Conservation (phyloP, 768 basidiomycete species). For the Leccinum subgranulosum region DNA sequence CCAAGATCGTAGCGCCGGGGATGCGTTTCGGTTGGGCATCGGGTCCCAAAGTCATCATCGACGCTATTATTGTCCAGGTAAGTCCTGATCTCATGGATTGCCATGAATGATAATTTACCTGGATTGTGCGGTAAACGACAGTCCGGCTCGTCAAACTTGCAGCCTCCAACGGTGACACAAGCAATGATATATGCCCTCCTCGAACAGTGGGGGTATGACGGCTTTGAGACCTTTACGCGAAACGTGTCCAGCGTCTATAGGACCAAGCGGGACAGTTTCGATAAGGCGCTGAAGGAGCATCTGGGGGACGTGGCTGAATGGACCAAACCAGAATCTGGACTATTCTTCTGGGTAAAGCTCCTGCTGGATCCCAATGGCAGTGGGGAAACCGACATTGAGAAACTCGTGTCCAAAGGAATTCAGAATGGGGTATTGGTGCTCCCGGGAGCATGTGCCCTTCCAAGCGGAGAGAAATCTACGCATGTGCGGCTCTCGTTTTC, state of each 20-base stretch:
- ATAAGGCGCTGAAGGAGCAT: slow-evolving; percentile 63
- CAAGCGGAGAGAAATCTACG: slow-evolving; percentile 58
- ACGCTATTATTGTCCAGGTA: slow-evolving; percentile 65
- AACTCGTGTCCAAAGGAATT: slow-evolving; percentile 61
- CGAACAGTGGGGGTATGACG: slow-evolving; percentile 68
- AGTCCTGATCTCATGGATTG: slow-evolving; percentile 18
- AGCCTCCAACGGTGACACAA: slow-evolving; percentile 57
- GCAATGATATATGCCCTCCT: slow-evolving; percentile 51
- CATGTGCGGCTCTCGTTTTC: slow-evolving; percentile 79
- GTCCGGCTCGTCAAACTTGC: slow-evolving; percentile 68
- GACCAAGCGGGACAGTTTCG: slow-evolving; percentile 68
- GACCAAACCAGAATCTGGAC: slow-evolving; percentile 43
- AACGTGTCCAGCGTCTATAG: slow-evolving; percentile 62
- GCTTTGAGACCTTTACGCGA: slow-evolving; percentile 61
- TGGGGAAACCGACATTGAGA: slow-evolving; percentile 56
- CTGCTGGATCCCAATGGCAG: slow-evolving; percentile 34
- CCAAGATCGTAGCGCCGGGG: slow-evolving; percentile 71
- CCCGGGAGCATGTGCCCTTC: slow-evolving; percentile 74
- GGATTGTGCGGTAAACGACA: slow-evolving; percentile 20
- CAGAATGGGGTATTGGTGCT: slow-evolving; percentile 77
- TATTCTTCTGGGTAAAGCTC: slow-evolving; percentile 50
- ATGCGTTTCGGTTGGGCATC: slow-evolving; percentile 75
- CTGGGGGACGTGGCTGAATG: slow-evolving; percentile 70
- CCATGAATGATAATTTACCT: background rate
- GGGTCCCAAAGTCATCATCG: slow-evolving; percentile 59